Base-by-base conservation (phyloP, 1,139 yeast genomes). In the Chernovozyma aurita region DNA sequence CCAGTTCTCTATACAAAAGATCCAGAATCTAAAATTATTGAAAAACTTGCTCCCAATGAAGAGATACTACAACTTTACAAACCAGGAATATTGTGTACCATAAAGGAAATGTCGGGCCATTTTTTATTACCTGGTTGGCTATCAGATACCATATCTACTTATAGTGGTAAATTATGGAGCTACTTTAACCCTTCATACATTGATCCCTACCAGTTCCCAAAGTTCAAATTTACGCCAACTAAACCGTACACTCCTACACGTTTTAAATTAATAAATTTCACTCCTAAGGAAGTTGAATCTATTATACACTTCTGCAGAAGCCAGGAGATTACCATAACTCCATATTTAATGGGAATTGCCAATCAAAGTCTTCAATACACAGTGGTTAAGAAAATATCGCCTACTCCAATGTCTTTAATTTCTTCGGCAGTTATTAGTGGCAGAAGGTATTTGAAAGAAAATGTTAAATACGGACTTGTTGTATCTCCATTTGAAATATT, bases 291-390 rank as follows among this genome's bases (percentile, higher is more conserved):
- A 32, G 36, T 49, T 4, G 30, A 28, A 3, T 16, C 32, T 3
- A 39, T 58, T 9, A 30, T 49, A 12, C 20, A 25, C 11, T 40
- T 37, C 18, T 47, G 54, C 21, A 48, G 50, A 26, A 27, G 28
- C 6, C 43, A 53, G 17, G 45, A 43, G 2, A 35, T 48, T 4
- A 56, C 67, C 4, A 40, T 63, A 16, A 61, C 67, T 1, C 54
- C 66, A 2, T 53, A 48, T 37, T 40, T 61, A 13, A 39, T 50
- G 9, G 43, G 50, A 1, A 36, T 53, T 17, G 45, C 54, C 2
- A 34, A 44, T 18, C 44, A 49, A 15, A 40, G 54, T 13, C 45
- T 61, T 24, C 56, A 53, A 33, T 47, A 58, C n/a, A 43, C 53
- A 0, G 39, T 59, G 3, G 42, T 57, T 31, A 41, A 44, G 12